These are phyloP conservation scores for Boletellus sp. DNA, from an alignment of 768 basidiomycete species.

Conservation along the genomic window DNA sequence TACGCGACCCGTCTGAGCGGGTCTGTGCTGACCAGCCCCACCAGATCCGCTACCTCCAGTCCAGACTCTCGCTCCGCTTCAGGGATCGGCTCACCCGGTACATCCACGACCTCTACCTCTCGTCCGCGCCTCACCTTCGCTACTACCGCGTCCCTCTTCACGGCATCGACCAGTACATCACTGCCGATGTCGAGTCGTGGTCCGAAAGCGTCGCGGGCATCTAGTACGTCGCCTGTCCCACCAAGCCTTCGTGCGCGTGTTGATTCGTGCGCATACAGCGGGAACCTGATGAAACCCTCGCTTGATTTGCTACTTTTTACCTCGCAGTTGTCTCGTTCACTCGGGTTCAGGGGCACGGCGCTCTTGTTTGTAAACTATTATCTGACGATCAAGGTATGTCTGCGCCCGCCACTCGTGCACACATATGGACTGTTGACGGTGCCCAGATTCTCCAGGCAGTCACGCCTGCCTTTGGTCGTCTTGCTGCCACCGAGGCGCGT, in stretches of 20 bases:
- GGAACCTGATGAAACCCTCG: slow-evolving; percentile 89
- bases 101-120: slow-evolving; percentile 88
- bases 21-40: neutral
- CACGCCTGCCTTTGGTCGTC: slow-evolving; percentile 87
- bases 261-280: slow-evolving; percentile 42
- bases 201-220: slow-evolving; percentile 80
- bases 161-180: slow-evolving; percentile 88
- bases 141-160: slow-evolving; percentile 67
- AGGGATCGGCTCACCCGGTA: slow-evolving; percentile 88
- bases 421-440: neutral
- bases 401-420: neutral
- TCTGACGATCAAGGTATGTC: slow-evolving; percentile 55
- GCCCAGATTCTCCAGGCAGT: slow-evolving; percentile 67
- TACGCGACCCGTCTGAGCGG: neutral
- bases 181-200: slow-evolving; percentile 88
- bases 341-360: slow-evolving; percentile 80
- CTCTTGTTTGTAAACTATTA: slow-evolving; percentile 84
- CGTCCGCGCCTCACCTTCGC: slow-evolving; percentile 62
- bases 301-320: slow-evolving; percentile 92
- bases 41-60: slow-evolving; percentile 86
- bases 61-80: slow-evolving; percentile 76
- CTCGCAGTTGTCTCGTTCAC: slow-evolving; percentile 79
- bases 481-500: slow-evolving; percentile 84
- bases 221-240: slow-evolving; percentile 59
- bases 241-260: neutral